phyloP scores from a whole-genome alignment of 2,329 filamentous ascomycete species.

The Cercospora sp. region DNA sequence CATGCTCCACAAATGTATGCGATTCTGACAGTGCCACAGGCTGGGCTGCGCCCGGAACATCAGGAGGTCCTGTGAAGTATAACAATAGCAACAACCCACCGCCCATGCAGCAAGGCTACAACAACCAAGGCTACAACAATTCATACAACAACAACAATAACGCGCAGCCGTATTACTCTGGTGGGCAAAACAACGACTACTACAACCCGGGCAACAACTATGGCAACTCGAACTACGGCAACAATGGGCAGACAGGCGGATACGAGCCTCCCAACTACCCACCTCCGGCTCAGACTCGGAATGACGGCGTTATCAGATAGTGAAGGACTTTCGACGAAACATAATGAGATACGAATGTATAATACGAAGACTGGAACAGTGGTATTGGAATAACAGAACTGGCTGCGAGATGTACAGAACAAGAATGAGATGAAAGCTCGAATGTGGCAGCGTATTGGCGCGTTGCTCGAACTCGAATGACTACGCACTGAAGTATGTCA shows the following conservation, averaged over 20 bases:
- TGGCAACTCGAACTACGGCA: slow-evolving; percentile 3
- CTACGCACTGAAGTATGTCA: neutral
- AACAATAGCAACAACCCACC: slow-evolving; percentile 17
- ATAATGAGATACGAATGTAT: neutral
- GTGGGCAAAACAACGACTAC: slow-evolving; percentile 10
- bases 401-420: neutral
- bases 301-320: slow-evolving; percentile 13
- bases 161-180: slow-evolving; percentile 8
- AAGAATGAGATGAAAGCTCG: neutral
- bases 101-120: slow-evolving; percentile 16
- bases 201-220: slow-evolving; percentile 6
- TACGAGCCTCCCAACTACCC: slow-evolving; percentile 22
- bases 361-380: neutral
- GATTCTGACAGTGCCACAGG: slow-evolving; percentile 4
- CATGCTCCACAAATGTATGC: neutral
- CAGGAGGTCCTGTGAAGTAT: slow-evolving; percentile 8
- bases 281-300: slow-evolving; percentile 13
- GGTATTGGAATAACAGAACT: neutral
- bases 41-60: slow-evolving; percentile 13
- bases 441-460: neutral
- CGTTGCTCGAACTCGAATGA: neutral
- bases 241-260: slow-evolving; percentile 10
- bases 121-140: slow-evolving; percentile 6
- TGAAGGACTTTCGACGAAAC: neutral
- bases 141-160: neutral